Conservation (phyloP, 2,329 filamentous ascomycete genomes). For the Clonostachys sp. region DNA sequence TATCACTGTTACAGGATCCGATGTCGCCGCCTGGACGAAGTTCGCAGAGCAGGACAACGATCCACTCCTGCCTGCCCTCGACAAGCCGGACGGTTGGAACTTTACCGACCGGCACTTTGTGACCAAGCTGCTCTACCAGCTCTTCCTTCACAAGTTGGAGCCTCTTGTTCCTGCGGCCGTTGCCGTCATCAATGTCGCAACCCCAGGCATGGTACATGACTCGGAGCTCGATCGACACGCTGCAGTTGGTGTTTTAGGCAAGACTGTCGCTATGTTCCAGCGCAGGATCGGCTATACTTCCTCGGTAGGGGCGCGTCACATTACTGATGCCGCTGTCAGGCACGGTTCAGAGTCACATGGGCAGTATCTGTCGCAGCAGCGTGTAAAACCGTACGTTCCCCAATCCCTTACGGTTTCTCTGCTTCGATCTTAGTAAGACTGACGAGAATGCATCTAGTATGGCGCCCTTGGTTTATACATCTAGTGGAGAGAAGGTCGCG, state of each 20-base stretch:
- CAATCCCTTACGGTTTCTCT: not conserved
- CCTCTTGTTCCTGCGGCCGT: constrained; percentile 22
- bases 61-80: constrained; percentile 19
- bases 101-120: constrained; percentile 14
- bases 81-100: constrained; percentile 12
- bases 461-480: not conserved
- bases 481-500: not conserved
- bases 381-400: constrained; percentile 1
- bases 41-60: constrained; percentile 13
- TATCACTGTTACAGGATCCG: constrained; percentile 20
- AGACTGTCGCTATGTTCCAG: not conserved
- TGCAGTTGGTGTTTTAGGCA: not conserved
- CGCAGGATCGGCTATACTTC: not conserved
- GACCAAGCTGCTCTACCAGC: constrained; percentile 21
- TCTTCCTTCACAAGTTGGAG: constrained; percentile 30
- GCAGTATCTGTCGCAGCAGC: constrained; percentile 1
- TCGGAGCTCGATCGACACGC: constrained; percentile 11
- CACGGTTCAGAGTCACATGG: not conserved
- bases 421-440: no score
- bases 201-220: constrained; percentile 20
- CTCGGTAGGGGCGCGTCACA: not conserved
- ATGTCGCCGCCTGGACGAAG: constrained; percentile 13
- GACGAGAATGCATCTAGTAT: not conserved
- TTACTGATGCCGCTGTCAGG: constrained; percentile 2
- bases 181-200: constrained; percentile 26